These are phyloP conservation scores for Citrus maxima DNA, from an alignment of 345 rosid genomes.

Conservation along the genomic window DNA sequence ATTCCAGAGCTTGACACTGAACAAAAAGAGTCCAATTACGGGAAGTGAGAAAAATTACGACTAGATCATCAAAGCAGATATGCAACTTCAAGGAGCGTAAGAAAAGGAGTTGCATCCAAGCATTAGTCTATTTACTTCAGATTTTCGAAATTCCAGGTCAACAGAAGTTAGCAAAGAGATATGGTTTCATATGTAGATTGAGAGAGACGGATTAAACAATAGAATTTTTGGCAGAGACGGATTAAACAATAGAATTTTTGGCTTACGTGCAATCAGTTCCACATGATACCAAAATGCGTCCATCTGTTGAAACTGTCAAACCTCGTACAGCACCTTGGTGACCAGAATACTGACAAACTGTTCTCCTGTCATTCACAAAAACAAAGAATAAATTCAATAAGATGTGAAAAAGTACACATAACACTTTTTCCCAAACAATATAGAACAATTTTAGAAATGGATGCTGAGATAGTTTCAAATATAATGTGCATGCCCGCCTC, in stretches of 20 bases:
- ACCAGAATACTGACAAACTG: conserved; percentile 87
- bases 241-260: neutral
- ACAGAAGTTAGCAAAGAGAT: conserved; percentile 10
- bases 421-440: neutral
- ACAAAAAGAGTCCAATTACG: conserved; percentile 5
- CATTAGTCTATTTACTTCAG: neutral
- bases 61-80: neutral
- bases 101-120: neutral
- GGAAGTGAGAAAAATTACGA: neutral
- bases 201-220: neutral
- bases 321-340: conserved; percentile 95
- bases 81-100: neutral
- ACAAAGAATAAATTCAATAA: conserved; percentile 1
- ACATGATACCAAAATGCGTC: conserved; percentile 70
- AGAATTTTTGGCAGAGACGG: conserved; percentile 4
- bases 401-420: neutral
- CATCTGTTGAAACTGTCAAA: conserved; percentile 87
- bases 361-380: conserved; percentile 46
- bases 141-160: neutral
- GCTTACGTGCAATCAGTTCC: conserved; percentile 93
- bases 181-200: neutral
- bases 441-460: neutral
- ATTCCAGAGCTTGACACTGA: conserved; percentile 93
- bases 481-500: neutral
- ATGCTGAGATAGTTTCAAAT: neutral